Evolutionary conservation across 2,329 filamentous ascomycete species (phyloP), one percentile per base, ranked within the genome.

Genomic region (Cordyceps fumosorosea): DNA sequence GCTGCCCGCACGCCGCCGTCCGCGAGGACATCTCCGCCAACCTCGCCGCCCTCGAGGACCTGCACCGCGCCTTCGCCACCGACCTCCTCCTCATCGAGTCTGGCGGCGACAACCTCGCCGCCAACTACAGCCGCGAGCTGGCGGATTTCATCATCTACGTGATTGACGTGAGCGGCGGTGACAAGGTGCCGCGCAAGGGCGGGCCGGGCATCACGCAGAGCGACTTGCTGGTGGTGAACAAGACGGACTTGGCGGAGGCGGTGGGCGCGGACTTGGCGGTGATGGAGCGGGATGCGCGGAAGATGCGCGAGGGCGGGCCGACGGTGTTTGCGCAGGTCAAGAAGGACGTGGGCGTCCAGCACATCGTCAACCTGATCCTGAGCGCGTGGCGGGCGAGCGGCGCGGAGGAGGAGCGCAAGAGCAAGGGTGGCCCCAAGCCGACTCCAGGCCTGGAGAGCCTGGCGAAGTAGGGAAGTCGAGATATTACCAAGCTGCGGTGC

Each of bases 61-160:
- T 98, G 55, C 93, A 98, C 76, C 80, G 81, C 62, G 84, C 89
- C 66, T 96, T 96, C 80, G 75, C 79, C 77, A 74, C 92, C 0
- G 91, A 98, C 72, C 75, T 99, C 24, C 83, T 99, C 26, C 85
- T 99, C 48, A 99, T 99, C 73, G 95, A 99, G 78, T 92, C 87
- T 20, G 95, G 95, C 51, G 95, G 95, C 63, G 95, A 99, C 75
- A 99, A 99, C 74, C 84, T 99, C 1, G 95, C 95, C 0, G 95
- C 95, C 4, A 99, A 99, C 80, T 99, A 99, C 82, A 90, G 86
- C 61, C 84, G 95, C 63, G 95, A 99, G 77, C 81, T 99, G 67
- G 95, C 95, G 1, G 95, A 99, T 75, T 99, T 90, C 74, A 99
- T 99, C 76, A 89, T 99, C 77, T 99, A 99, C 74, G 95, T 99